These are phyloP conservation scores for Daldinia grandis DNA, from an alignment of 495 filamentous ascomycete species.

Conservation along the genomic window DNA sequence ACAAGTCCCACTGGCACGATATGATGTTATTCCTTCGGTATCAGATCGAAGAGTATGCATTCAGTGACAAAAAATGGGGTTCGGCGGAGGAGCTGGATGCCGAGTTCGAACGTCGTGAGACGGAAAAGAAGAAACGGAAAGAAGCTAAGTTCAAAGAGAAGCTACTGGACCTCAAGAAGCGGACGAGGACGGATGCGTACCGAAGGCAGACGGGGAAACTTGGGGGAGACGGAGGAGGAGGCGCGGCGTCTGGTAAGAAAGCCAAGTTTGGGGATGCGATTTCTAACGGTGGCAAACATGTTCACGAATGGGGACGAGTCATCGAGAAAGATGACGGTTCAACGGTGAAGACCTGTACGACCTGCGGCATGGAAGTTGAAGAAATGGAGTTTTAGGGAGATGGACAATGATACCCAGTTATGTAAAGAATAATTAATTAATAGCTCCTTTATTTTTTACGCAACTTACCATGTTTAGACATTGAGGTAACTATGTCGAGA, in stretches of 20 bases:
- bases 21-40: constrained; percentile 97
- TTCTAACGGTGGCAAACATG: constrained; percentile 73
- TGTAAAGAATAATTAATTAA: background rate
- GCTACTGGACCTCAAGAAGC: constrained; percentile 88
- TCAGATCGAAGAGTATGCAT: constrained; percentile 92
- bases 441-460: background rate
- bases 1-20: constrained; percentile 94
- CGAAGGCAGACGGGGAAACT: constrained; percentile 64
- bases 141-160: constrained; percentile 92
- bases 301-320: constrained; percentile 88
- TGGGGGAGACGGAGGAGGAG: constrained; percentile 47
- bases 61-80: constrained; percentile 80
- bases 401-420: constrained; percentile 24
- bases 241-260: constrained; percentile 40
- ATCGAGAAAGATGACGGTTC: constrained; percentile 83
- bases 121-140: constrained; percentile 84
- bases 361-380: constrained; percentile 96
- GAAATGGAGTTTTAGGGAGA: constrained; percentile 80
- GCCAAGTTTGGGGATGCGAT: constrained; percentile 81
- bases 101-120: constrained; percentile 83
- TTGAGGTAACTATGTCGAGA: background rate
- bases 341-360: constrained; percentile 82
- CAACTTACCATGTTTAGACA: background rate
- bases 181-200: constrained; percentile 90
- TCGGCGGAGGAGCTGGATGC: constrained; percentile 83